Evolutionary conservation across 139 green algal genomes (phyloP), one percentile per base, ranked within the genome.

Genomic region (Ettlia oleoabundans): DNA sequence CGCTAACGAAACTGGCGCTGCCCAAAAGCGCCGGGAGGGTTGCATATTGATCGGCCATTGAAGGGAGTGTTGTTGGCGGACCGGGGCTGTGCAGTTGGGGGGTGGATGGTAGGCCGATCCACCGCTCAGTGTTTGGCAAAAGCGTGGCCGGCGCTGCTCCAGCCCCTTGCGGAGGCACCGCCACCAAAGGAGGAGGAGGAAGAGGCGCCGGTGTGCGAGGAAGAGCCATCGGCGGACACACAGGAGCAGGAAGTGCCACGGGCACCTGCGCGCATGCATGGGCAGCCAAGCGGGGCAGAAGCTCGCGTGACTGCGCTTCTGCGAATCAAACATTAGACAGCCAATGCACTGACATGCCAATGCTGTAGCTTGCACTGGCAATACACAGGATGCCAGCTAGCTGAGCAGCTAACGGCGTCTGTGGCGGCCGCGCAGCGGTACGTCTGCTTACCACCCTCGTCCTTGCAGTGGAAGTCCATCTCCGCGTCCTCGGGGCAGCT

Each of bases 381-480:
- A n/a, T n/a, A n/a, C n/a, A n/a, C n/a, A n/a, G n/a, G n/a, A n/a
- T n/a, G n/a, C n/a, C n/a, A n/a, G n/a, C n/a, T n/a, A n/a, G n/a
- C n/a, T n/a, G 55, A 28, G 18, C 15, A 65, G 55, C 55, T 65
- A 5, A 9, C 5, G 55, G 18, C 5, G 18, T n/a, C 18, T 65
- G 21, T 28, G 18, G 15, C 55, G 55, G 55, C 15, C 1, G 30
- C 13, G 32, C 1, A 28, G n/a, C 3, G 4, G n/a, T n/a, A 41
- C 6, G n/a, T 7, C 8, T 7, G 52, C 71, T 32, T 47, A 80
- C 73, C 73, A 18, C 68, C 73, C 4, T 3, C 9, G 26, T 80
- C 73, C 35, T 69, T 19, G 73, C 73, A 80, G 26, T 80, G 32
- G 63, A 80, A 80, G 24, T 80, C 21, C 30, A 68, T 40, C 0